phyloP scores from a whole-genome alignment of 148 eudicot species.

The Rhododendron henanense region DNA sequence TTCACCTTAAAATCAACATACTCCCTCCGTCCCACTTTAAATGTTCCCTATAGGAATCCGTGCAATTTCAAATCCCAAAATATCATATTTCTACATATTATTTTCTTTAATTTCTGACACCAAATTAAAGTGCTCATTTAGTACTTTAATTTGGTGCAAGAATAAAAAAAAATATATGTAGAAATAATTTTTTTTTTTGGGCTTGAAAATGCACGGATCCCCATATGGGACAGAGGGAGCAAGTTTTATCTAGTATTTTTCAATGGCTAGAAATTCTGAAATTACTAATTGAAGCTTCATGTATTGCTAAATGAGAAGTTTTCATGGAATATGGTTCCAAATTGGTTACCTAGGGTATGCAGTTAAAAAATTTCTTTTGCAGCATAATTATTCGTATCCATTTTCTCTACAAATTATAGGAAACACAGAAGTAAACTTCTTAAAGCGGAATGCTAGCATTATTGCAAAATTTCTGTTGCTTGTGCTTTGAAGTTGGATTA shows the following conservation, averaged over 20 bases:
- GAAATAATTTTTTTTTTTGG: too few species aligned
- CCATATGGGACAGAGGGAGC: too few species aligned
- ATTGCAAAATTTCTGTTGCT: neutral
- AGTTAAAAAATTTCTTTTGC: neutral
- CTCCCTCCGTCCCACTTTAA: too few species aligned
- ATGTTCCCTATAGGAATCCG: too few species aligned
- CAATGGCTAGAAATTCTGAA: neutral
- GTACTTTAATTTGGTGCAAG: too few species aligned
- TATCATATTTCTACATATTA: too few species aligned
- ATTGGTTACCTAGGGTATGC: neutral
- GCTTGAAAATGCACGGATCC: too few species aligned
- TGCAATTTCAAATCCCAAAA: too few species aligned
- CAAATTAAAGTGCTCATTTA: too few species aligned
- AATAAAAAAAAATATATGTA: too few species aligned
- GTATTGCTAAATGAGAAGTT: neutral
- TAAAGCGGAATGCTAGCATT: neutral
- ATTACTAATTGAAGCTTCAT: neutral
- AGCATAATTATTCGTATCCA: neutral
- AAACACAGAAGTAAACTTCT: neutral
- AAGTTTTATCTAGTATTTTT: neutral
- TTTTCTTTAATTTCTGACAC: too few species aligned
- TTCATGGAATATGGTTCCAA: neutral
- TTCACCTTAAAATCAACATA: neutral
- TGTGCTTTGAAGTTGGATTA: conserved; percentile 9
- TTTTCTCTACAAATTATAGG: neutral